These are phyloP conservation scores for Cryphonectria naterciae DNA, from an alignment of 2,329 filamentous ascomycete species.

Conservation along the genomic window DNA sequence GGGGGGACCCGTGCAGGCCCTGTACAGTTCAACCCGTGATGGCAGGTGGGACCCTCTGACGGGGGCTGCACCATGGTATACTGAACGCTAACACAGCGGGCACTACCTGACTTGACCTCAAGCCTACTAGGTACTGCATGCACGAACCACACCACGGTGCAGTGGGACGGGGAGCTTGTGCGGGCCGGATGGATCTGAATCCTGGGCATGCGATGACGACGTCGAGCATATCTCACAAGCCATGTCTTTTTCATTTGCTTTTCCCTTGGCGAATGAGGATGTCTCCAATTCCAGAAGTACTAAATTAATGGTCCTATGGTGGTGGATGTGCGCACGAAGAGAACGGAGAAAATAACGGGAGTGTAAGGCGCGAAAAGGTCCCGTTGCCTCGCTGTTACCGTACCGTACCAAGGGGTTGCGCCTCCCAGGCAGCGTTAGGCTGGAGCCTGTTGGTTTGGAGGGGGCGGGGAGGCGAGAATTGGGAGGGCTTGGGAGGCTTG, in stretches of 20 bases:
- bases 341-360: not conserved
- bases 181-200: constrained; percentile 2
- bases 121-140: not conserved
- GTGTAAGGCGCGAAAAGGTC: not conserved
- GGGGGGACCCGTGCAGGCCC: no score
- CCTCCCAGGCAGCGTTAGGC: not conserved
- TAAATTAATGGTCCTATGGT: no score
- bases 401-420: not conserved
- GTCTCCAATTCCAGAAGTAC: not conserved
- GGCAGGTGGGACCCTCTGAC: not conserved
- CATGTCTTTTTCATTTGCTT: not conserved
- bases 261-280: not conserved
- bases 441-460: not conserved
- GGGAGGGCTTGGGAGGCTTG: not conserved
- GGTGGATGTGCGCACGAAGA: no score
- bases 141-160: not conserved
- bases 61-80: not conserved
- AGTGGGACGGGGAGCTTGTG: constrained; percentile 5
- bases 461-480: not conserved
- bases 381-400: not conserved
- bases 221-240: not conserved
- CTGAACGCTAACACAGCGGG: constrained; percentile 1
- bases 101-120: not conserved
- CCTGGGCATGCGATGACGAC: constrained; percentile 6
- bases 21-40: not conserved